phyloP scores from a whole-genome alignment of 2,329 filamentous ascomycete species.

The Capronia coronata region DNA sequence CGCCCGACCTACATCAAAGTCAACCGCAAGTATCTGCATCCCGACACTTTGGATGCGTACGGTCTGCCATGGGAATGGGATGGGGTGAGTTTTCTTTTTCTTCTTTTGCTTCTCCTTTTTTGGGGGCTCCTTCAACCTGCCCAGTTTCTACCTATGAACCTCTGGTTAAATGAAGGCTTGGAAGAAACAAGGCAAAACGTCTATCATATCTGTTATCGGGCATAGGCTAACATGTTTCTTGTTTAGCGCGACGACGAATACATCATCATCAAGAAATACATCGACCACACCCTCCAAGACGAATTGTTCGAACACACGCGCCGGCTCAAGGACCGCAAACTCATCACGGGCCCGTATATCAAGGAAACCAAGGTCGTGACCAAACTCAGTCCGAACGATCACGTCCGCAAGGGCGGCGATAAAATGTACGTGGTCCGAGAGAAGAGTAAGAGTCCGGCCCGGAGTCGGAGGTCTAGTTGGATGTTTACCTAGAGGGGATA shows the following conservation, averaged over 20 bases:
- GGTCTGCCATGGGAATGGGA: slow-evolving; percentile 44
- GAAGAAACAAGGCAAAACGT: too few relatives aligned
- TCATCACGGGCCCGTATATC: slow-evolving; percentile 24
- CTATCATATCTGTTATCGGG: too few relatives aligned
- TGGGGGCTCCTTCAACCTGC: too few relatives aligned
- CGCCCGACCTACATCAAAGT: slow-evolving; percentile 43
- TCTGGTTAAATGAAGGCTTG: too few relatives aligned
- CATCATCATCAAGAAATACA: slow-evolving; percentile 66
- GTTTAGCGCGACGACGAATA: slow-evolving; percentile 58
- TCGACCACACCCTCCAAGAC: slow-evolving; percentile 65
- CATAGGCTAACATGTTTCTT: too few relatives aligned
- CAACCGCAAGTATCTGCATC: slow-evolving; percentile 42
- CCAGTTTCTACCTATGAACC: too few relatives aligned
- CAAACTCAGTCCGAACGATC: slow-evolving; percentile 23
- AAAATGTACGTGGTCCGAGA: slow-evolving; percentile 43
- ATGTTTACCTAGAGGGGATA: slow-evolving; percentile 24
- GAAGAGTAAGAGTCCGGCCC: slow-evolving; percentile 33
- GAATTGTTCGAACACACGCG: slow-evolving; percentile 66
- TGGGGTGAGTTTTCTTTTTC: slow-evolving; percentile 25
- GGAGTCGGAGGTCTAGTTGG: slow-evolving; percentile 22
- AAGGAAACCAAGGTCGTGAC: slow-evolving; percentile 27
- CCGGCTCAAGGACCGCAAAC: slow-evolving; percentile 38
- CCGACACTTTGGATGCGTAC: slow-evolving; percentile 43
- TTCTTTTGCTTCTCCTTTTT: slow-evolving; percentile 4
- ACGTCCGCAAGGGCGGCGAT: slow-evolving; percentile 36